A percentile compares a stretch with the other conserved stretches of the same genome.
phyloP scores from a whole-genome alignment of 108 stramenopile species.

The Pinguiococcus pyrenoidosus region DNA sequence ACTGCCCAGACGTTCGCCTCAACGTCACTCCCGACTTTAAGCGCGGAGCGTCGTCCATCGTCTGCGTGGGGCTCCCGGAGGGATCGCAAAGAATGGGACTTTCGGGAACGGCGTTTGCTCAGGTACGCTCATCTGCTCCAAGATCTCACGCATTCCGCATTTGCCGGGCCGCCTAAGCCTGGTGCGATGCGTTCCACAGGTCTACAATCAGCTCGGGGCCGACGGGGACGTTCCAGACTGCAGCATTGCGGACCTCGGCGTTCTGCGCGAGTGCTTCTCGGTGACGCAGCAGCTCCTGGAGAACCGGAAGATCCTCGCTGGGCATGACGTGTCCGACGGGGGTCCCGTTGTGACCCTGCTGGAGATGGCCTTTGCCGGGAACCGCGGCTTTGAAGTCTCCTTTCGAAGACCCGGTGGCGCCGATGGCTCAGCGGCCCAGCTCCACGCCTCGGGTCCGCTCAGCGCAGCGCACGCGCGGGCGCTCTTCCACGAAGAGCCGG shows the following conservation, averaged over 20 bases:
- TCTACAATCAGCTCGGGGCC: constrained; percentile 51
- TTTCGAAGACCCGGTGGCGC: too few species aligned
- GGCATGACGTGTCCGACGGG: constrained; percentile 92
- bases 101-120: too few species aligned
- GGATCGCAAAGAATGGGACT: too few species aligned
- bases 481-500: constrained; percentile 90
- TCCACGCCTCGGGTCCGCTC: too few species aligned
- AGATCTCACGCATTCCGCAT: too few species aligned
- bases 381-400: constrained; percentile 75
- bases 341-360: constrained; percentile 62
- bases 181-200: constrained; percentile 86
- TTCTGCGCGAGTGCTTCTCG: too few species aligned
- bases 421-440: too few species aligned
- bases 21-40: constrained; percentile 83
- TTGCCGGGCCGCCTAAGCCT: too few species aligned
- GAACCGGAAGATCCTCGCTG: constrained; percentile 55
- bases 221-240: too few species aligned
- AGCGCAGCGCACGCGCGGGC: too few species aligned
- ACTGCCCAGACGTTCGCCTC: constrained; percentile 62
- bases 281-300: constrained; percentile 79
- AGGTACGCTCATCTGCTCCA: too few species aligned
- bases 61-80: constrained; percentile 85
- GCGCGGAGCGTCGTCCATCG: constrained; percentile 48
- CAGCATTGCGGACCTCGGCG: too few species aligned
- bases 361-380: constrained; percentile 98